Conservation (phyloP, 2,329 filamentous ascomycete genomes). For the Diaporthe ilicicola region DNA sequence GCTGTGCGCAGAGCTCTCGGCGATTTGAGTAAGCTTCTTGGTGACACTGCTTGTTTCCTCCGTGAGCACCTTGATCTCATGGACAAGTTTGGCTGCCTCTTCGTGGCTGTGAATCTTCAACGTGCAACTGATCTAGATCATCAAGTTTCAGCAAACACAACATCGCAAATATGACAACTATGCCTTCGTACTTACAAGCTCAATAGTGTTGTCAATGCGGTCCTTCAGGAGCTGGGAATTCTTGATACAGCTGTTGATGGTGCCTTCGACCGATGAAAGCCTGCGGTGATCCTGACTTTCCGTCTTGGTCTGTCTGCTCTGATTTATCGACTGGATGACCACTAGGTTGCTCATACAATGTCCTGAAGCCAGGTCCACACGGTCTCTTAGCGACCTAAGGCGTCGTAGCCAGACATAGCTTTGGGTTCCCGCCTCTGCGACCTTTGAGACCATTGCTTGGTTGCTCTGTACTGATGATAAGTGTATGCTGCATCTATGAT, state of each 20-base stretch:
- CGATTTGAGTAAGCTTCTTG: conserved; percentile 36
- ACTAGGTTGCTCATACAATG: conserved; percentile 29
- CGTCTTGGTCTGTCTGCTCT: background rate
- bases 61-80: conserved; percentile 32
- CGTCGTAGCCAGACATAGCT: conserved; percentile 1
- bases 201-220: conserved; percentile 31
- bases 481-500: background rate
- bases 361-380: conserved; percentile 16
- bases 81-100: conserved; percentile 30
- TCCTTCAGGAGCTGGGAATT: conserved; percentile 25
- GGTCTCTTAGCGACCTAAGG: conserved; percentile 18
- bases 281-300: background rate
- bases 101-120: conserved; percentile 27
- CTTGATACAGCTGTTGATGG: conserved; percentile 12
- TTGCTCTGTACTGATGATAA: background rate
- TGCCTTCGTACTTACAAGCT: conserved; percentile 31
- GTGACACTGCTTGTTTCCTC: conserved; percentile 35
- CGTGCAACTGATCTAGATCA: conserved; percentile 30
- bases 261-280: background rate
- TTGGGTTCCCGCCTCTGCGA: background rate
- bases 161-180: background rate
- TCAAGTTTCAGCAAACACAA: background rate
- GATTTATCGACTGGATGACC: conserved; percentile 20
- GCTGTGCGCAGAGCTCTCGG: conserved; percentile 38
- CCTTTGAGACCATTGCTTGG: conserved; percentile 26